phyloP scores from a whole-genome alignment of 495 filamentous ascomycete genomes.

The Aspergillus biplanus region DNA sequence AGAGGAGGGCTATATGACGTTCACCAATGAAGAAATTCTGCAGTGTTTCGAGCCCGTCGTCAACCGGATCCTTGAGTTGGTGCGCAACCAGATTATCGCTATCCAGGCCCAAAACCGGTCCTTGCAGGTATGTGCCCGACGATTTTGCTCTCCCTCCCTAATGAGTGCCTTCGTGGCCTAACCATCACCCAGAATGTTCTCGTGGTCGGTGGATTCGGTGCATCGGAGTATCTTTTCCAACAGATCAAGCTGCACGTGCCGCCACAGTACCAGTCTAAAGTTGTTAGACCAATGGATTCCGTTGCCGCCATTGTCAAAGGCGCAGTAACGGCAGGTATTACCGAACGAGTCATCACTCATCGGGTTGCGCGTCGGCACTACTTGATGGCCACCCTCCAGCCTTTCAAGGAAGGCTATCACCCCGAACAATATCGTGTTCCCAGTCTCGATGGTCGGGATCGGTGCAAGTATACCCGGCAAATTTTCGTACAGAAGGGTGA shows the following conservation, averaged over 20 bases:
- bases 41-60: constrained; percentile 83
- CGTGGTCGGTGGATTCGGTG: constrained; percentile 79
- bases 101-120: constrained; percentile 76
- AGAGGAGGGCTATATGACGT: constrained; percentile 82
- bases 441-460: constrained; percentile 92
- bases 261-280: constrained; percentile 77
- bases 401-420: constrained; percentile 98
- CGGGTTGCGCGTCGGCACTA: constrained; percentile 98
- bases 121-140: constrained; percentile 60
- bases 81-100: constrained; percentile 80
- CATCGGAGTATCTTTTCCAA: constrained; percentile 82
- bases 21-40: constrained; percentile 80
- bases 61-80: constrained; percentile 75
- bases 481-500: constrained; percentile 99
- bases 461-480: constrained; percentile 98
- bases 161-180: constrained; percentile 19
- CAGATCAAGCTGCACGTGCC: constrained; percentile 81
- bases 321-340: constrained; percentile 89
- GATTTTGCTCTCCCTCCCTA: background rate
- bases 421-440: constrained; percentile 97
- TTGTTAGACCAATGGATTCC: constrained; percentile 83
- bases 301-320: constrained; percentile 82
- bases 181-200: constrained; percentile 62
- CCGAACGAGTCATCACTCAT: constrained; percentile 92
- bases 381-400: constrained; percentile 97